Conservation (phyloP, 2,329 filamentous ascomycete genomes). For the Pseudocercospora musae region DNA sequence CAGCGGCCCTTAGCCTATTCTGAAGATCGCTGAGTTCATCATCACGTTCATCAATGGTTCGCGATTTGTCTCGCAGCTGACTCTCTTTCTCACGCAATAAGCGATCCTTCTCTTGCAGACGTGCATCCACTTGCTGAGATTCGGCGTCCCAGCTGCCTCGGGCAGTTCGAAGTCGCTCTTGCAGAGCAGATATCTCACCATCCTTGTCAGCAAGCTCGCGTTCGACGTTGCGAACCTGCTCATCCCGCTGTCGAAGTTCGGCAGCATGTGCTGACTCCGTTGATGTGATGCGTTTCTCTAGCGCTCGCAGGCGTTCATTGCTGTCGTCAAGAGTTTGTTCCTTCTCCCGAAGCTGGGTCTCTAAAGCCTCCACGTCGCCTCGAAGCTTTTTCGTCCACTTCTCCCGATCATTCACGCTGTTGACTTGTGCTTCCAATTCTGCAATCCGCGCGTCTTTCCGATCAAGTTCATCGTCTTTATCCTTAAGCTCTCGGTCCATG, state of each 20-base stretch:
- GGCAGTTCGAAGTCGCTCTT: constrained; percentile 37
- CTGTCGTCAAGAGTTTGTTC: constrained; percentile 36
- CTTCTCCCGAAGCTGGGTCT: constrained; percentile 36
- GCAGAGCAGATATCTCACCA: constrained; percentile 36
- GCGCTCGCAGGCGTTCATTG: constrained; percentile 31
- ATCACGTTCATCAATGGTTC: constrained; percentile 68
- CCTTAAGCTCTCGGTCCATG: constrained; percentile 50
- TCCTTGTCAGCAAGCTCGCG: constrained; percentile 37
- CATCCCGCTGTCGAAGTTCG: constrained; percentile 32
- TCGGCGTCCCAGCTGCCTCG: constrained; percentile 40
- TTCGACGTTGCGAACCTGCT: constrained; percentile 62
- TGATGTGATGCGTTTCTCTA: constrained; percentile 35
- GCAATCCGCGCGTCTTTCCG: constrained; percentile 32
- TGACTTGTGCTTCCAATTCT: constrained; percentile 33
- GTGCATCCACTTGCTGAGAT: constrained; percentile 36
- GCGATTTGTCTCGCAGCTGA: constrained; percentile 72
- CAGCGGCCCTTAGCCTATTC: constrained; percentile 29
- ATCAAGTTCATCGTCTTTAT: constrained; percentile 44
- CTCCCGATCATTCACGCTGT: constrained; percentile 33
- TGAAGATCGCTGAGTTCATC: constrained; percentile 58
- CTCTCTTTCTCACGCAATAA: constrained; percentile 69
- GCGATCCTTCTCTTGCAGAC: constrained; percentile 38
- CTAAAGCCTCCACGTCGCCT: constrained; percentile 35
- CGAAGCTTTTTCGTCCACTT: constrained; percentile 39
- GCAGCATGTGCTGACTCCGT: constrained; percentile 19